phyloP scores from a whole-genome alignment of 2,329 filamentous ascomycete genomes.

The Stromatinia cepivora region DNA sequence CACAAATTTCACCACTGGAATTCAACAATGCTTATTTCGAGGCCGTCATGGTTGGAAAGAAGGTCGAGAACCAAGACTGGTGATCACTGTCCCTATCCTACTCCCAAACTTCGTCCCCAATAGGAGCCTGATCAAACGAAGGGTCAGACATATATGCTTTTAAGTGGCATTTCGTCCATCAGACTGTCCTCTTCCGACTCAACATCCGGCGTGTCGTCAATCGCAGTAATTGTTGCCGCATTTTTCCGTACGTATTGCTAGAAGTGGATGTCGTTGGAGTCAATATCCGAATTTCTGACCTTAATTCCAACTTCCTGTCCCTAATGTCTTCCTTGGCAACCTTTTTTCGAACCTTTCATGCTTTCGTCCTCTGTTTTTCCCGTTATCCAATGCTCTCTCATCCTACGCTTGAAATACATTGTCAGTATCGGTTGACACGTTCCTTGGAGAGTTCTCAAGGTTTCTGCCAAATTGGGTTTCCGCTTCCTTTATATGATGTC shows the following conservation, averaged over 20 bases:
- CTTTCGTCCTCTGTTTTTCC: neutral
- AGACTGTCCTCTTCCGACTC: neutral
- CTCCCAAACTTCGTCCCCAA: neutral
- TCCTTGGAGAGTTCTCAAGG: too few relatives aligned
- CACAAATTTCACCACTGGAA: neutral
- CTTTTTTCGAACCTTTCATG: neutral
- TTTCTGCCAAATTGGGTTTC: neutral
- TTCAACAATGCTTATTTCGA: neutral
- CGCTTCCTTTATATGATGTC: neutral
- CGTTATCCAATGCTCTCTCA: neutral
- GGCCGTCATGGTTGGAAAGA: neutral
- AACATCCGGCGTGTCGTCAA: neutral
- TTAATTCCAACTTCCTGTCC: neutral
- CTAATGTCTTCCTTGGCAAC: neutral
- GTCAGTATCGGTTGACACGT: too few relatives aligned
- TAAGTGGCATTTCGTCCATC: neutral
- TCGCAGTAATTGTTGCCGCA: neutral
- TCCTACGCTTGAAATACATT: neutral
- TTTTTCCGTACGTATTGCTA: neutral
- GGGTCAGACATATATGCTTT: neutral
- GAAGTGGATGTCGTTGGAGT: too few relatives aligned
- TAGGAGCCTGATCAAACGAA: neutral
- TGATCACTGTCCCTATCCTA: neutral
- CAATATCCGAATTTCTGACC: neutral
- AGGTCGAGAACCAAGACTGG: neutral